phyloP scores from a whole-genome alignment of 345 rosid genomes.

The Cardamine resedifolia region DNA sequence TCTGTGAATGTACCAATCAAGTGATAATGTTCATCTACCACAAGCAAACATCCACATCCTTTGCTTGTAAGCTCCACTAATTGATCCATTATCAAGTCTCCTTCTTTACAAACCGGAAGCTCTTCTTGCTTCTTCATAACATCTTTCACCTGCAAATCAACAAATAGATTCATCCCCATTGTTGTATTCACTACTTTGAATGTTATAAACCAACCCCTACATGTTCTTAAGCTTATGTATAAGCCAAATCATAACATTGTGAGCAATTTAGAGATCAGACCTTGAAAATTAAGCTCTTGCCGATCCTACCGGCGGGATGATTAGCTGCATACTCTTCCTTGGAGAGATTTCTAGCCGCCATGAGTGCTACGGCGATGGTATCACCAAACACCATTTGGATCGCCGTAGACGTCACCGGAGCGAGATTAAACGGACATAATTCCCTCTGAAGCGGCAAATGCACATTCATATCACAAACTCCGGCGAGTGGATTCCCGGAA shows the following conservation, averaged over 20 bases:
- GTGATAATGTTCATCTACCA: conserved; percentile 56
- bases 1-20: conserved; percentile 92
- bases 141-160: conserved; percentile 62
- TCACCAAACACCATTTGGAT: conserved; percentile 99
- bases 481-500: conserved; percentile 62
- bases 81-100: conserved; percentile 92
- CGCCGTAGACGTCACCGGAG: conserved; percentile 95
- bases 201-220: background rate
- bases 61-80: conserved; percentile 86
- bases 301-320: conserved; percentile 97
- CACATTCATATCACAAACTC: conserved; percentile 74
- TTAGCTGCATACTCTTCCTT: conserved; percentile 88
- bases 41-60: conserved; percentile 95
- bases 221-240: background rate
- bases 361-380: conserved; percentile 91
- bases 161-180: conserved; percentile 4
- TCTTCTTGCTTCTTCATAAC: conserved; percentile 91
- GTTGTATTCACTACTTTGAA: background rate
- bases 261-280: conserved; percentile 38
- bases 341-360: conserved; percentile 80
- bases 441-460: conserved; percentile 86
- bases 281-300: conserved; percentile 92
- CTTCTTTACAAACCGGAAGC: conserved; percentile 86
- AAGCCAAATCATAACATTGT: background rate
- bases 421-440: conserved; percentile 88